A percentile compares a stretch with the other conserved stretches of the same genome.
Evolutionary conservation across 805 yeast genomes (phyloP).

Genomic region (Yarrowia hollandica): DNA sequence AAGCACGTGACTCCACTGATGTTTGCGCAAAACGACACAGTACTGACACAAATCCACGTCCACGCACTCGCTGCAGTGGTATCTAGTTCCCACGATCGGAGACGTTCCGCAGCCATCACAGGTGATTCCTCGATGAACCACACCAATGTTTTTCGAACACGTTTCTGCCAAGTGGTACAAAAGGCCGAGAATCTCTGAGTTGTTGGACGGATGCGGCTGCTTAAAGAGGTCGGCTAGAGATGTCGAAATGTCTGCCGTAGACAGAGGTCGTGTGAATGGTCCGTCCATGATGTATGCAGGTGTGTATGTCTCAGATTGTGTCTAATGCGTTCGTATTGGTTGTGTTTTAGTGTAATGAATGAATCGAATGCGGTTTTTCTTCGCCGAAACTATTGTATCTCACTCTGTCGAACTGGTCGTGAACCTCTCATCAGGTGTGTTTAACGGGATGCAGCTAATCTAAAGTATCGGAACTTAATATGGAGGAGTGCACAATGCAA

Average conservation of each 20-base stretch:
- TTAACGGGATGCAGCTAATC: too few relatives aligned
- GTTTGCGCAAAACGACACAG: slow-evolving; percentile 42
- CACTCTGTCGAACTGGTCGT: too few relatives aligned
- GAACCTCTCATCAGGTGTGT: too few relatives aligned
- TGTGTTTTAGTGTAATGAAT: not conserved
- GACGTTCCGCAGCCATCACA: slow-evolving; percentile 38
- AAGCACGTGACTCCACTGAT: slow-evolving; percentile 36
- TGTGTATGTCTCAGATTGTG: too few relatives aligned
- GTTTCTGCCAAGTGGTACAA: slow-evolving; percentile 36
- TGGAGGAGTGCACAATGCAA: too few relatives aligned
- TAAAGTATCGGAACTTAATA: too few relatives aligned
- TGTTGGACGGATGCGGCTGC: slow-evolving; percentile 7
- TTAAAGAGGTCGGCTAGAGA: not conserved
- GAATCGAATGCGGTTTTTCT: too few relatives aligned
- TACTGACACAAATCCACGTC: slow-evolving; percentile 55
- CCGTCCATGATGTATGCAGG: too few relatives aligned
- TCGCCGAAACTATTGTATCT: too few relatives aligned
- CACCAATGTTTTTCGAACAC: slow-evolving; percentile 33
- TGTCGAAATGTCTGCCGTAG: slow-evolving; percentile 1
- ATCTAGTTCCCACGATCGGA: slow-evolving; percentile 51
- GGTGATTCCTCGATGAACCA: slow-evolving; percentile 40
- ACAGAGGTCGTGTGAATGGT: not conserved
- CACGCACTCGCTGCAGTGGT: slow-evolving; percentile 52
- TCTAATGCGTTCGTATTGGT: too few relatives aligned
- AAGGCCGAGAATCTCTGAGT: slow-evolving; percentile 33